These are phyloP conservation scores for Petasospora fabianii DNA, from an alignment of 1,139 yeast genomes.

Conservation along the genomic window DNA sequence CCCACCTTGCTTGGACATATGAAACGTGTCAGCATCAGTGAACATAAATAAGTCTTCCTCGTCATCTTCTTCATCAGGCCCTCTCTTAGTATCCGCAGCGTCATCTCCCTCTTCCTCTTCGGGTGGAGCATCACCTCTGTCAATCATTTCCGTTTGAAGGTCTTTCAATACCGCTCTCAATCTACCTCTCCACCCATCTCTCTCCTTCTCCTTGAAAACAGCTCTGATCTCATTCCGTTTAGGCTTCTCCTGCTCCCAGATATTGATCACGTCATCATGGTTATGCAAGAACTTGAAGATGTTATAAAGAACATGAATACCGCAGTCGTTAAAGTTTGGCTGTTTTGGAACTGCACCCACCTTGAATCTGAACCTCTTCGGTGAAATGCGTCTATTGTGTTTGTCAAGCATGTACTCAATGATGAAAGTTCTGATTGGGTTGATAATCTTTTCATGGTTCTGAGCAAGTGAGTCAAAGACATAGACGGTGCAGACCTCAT, in stretches of 20 bases:
- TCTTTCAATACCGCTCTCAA: conserved; percentile 34
- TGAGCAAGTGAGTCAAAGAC: conserved; percentile 76
- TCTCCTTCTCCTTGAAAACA: conserved; percentile 24
- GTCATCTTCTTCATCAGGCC: no score
- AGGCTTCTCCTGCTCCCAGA: conserved; percentile 41
- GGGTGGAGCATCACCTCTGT: no score
- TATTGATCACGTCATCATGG: conserved; percentile 44
- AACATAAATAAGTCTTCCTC: no score
- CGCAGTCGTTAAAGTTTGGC: conserved; percentile 90
- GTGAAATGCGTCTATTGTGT: conserved; percentile 44
- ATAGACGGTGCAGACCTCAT: conserved; percentile 42
- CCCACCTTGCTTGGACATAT: no score
- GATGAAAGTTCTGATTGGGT: conserved; percentile 61
- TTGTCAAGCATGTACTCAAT: conserved; percentile 68
- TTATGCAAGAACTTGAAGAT: conserved; percentile 59
- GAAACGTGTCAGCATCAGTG: no score
- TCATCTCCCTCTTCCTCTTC: no score
- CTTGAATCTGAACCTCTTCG: conserved; percentile 34
- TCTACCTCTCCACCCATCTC: conserved; percentile 35
- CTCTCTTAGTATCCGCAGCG: no score
- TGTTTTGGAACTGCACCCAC: conserved; percentile 75
- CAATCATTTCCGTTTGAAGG: conserved; percentile 38
- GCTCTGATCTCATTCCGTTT: background rate
- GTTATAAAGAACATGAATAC: conserved; percentile 85
- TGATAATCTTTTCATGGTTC: conserved; percentile 49